Conservation (phyloP, 2,329 filamentous ascomycete genomes). For the Stachybotrys chartarum region DNA sequence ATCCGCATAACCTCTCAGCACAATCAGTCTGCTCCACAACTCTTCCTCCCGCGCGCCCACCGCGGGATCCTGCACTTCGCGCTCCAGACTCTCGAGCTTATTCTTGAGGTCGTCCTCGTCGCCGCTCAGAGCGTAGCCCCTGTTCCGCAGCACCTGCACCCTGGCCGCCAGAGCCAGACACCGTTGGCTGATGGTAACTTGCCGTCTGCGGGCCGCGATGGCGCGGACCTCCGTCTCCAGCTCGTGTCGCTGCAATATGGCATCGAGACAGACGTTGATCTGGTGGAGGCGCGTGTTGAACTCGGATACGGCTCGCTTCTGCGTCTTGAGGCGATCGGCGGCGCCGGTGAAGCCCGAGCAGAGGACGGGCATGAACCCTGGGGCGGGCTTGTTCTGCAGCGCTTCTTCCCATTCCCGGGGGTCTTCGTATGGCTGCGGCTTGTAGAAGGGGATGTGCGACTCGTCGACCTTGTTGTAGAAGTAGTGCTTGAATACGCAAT, state of each 20-base stretch:
- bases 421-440: constrained; percentile 63
- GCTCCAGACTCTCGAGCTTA: constrained; percentile 63
- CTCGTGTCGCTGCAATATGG: constrained; percentile 70
- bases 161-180: constrained; percentile 70
- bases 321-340: constrained; percentile 63
- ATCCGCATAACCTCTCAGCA: constrained; percentile 65
- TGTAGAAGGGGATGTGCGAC: constrained; percentile 68
- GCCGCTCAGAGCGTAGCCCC: constrained; percentile 72
- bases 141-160: constrained; percentile 72
- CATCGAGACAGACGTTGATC: constrained; percentile 67
- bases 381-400: constrained; percentile 68
- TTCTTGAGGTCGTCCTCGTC: constrained; percentile 73
- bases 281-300: constrained; percentile 70
- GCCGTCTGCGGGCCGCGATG: constrained; percentile 63
- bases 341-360: constrained; percentile 67
- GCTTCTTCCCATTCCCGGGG: constrained; percentile 79
- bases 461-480: constrained; percentile 82
- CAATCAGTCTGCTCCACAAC: constrained; percentile 76
- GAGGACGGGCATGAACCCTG: constrained; percentile 70
- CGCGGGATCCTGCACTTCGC: constrained; percentile 65
- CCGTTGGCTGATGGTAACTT: constrained; percentile 65
- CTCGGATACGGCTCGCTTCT: constrained; percentile 60
- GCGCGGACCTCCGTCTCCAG: constrained; percentile 68
- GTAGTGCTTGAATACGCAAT: constrained; percentile 73
- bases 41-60: constrained; percentile 73